Base-by-base conservation (phyloP, 1,284 basidiomycete genomes). In the Ustilago crameri region DNA sequence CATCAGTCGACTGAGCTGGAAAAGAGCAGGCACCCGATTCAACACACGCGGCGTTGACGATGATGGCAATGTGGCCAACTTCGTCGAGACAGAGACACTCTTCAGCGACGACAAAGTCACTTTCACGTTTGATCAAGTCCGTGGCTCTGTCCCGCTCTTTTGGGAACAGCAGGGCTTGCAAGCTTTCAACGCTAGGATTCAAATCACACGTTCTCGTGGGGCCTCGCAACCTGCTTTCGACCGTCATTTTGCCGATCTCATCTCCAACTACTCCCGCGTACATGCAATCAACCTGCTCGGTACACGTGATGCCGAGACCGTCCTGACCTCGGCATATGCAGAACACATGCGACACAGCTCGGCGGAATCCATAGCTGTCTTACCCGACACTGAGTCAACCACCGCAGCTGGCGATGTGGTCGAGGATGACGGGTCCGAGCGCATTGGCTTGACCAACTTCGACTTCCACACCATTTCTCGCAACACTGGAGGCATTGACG, bases 21-120 rank as follows among this genome's bases (percentile, higher is more conserved):
- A 94, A 84, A 88, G 95, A 66, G 95, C 96, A 18, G 96, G 96
- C 2, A 98, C 96, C 18, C 89, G 96, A 30, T 98, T 97, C 86
- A 95, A 97, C 80, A 95, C 95, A 3, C 89, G 96, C 59, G 96
- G 96, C 0, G 91, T 99, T 22, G 96, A 98, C 81, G 96, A 99
- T 82, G 93, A 97, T 77, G 95, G 96, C 38, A 91, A 96, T 81
- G 92, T 92, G 18, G 96, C 96, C 47, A 98, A 98, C 82, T 98
- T 97, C 84, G 96, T 96, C 34, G 95, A 95, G 90, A 95, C 95
- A 7, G 95, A 98, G 85, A 91, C 91, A 0, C 87, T 97, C 47
- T 89, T 98, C 81, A 90, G 90, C 68, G 91, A 91, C 17, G 90
- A 92, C 60, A 90, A 90, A 61, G 88, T 92, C 72, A 91, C 89